Evolutionary conservation across 768 basidiomycete genomes (phyloP).

Genomic region (Ephemerocybe angulata): DNA sequence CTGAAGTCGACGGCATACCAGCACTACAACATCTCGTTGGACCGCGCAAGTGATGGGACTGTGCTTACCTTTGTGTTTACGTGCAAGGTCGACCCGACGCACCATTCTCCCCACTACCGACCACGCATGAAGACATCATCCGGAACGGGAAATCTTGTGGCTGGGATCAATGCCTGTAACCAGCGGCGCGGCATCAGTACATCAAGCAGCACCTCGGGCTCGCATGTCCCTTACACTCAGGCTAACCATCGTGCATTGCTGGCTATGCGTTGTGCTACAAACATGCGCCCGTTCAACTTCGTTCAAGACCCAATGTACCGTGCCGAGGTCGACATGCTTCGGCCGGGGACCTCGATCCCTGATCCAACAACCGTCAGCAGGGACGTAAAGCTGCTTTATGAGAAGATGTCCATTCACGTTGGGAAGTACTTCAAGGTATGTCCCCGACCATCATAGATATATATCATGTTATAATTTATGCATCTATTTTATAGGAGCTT

Average conservation of each 20-base stretch:
- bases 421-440: slow-evolving; percentile 19
- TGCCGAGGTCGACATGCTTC: slow-evolving; percentile 26
- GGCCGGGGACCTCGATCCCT: slow-evolving; percentile 24
- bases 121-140: slow-evolving; percentile 15
- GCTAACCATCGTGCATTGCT: slow-evolving; percentile 22
- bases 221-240: slow-evolving; percentile 10
- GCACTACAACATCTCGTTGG: slow-evolving; percentile 18
- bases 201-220: background rate
- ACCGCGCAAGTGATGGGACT: slow-evolving; percentile 2
- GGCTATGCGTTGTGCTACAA: slow-evolving; percentile 21
- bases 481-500: background rate
- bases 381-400: slow-evolving; percentile 20
- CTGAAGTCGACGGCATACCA: slow-evolving; percentile 15
- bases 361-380: slow-evolving; percentile 20
- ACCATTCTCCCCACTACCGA: slow-evolving; percentile 5
- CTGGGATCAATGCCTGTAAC: slow-evolving; percentile 10
- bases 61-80: slow-evolving; percentile 17
- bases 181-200: slow-evolving; percentile 7
- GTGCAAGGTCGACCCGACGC: slow-evolving; percentile 15
- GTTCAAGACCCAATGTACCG: slow-evolving; percentile 26
- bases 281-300: slow-evolving; percentile 22
- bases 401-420: slow-evolving; percentile 14
- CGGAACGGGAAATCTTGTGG: slow-evolving; percentile 22
- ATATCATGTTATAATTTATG: background rate
- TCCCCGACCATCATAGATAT: slow-evolving; percentile 1